Conservation (phyloP, 2,329 filamentous ascomycete genomes). For the Aspergillus costaricaensis region DNA sequence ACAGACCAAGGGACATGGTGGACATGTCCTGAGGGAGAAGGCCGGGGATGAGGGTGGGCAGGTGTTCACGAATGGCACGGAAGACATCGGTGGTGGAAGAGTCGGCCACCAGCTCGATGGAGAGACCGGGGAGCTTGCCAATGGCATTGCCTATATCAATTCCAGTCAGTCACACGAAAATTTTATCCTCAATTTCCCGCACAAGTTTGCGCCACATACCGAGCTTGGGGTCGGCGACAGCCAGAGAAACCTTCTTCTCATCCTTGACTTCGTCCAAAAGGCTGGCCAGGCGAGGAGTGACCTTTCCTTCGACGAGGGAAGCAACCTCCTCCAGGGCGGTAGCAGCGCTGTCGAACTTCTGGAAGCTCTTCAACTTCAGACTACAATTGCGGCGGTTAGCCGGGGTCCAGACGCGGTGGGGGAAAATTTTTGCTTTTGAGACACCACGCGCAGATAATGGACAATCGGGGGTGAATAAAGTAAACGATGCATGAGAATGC, state of each 20-base stretch:
- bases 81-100: conserved; percentile 84
- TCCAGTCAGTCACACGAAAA: conserved; percentile 18
- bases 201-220: conserved; percentile 45
- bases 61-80: conserved; percentile 88
- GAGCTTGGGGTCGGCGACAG: conserved; percentile 90
- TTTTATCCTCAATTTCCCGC: neutral
- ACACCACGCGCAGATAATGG: neutral
- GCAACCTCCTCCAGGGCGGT: conserved; percentile 88
- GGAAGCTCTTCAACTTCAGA: conserved; percentile 93
- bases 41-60: conserved; percentile 87
- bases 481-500: conserved; percentile 5
- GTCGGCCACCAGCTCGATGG: conserved; percentile 80
- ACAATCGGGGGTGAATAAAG: neutral
- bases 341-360: conserved; percentile 94
- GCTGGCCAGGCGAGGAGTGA: conserved; percentile 79
- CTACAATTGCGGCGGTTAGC: conserved; percentile 48
- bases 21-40: conserved; percentile 82
- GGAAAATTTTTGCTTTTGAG: conserved; percentile 29
- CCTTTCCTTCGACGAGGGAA: conserved; percentile 87
- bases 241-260: conserved; percentile 94
- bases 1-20: conserved; percentile 93
- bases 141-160: conserved; percentile 69
- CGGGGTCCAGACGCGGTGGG: conserved; percentile 12
- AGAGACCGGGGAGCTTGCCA: conserved; percentile 84
- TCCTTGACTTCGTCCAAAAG: conserved; percentile 90